Evolutionary conservation across 116 monocot species (phyloP).

Genomic region (Cymodocea nodosa): DNA sequence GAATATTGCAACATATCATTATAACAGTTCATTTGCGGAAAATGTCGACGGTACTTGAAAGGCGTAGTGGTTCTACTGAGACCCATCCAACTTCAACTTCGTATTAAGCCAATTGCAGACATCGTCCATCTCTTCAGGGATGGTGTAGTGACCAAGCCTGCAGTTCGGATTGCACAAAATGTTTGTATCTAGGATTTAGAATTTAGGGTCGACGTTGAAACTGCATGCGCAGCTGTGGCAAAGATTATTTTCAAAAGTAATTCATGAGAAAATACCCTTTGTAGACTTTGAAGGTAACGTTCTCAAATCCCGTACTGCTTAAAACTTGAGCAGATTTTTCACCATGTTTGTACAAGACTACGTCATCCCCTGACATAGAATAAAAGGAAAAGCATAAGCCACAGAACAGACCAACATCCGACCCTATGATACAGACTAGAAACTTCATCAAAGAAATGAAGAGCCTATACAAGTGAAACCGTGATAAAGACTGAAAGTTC

Average conservation of each 20-base stretch:
- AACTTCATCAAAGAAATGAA: too few relatives aligned
- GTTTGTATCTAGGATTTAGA: too few relatives aligned
- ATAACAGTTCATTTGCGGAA: neutral
- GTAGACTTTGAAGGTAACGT: constrained; percentile 50
- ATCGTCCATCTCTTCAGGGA: constrained; percentile 90
- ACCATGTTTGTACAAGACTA: constrained; percentile 59
- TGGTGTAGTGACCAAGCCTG: constrained; percentile 85
- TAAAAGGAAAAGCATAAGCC: neutral
- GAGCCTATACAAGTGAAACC: too few relatives aligned
- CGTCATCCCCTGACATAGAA: constrained; percentile 49
- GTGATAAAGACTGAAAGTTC: too few relatives aligned
- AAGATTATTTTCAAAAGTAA: too few relatives aligned
- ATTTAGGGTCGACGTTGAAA: too few relatives aligned
- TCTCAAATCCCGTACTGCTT: constrained; percentile 30
- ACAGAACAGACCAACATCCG: neutral
- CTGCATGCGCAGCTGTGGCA: too few relatives aligned
- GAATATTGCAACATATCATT: too few relatives aligned
- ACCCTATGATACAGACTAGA: too few relatives aligned
- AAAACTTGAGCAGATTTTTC: constrained; percentile 41
- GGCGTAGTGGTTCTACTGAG: neutral
- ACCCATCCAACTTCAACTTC: constrained; percentile 40
- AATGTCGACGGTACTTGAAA: neutral
- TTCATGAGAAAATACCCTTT: constrained; percentile 18
- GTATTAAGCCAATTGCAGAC: constrained; percentile 62
- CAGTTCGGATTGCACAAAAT: constrained; percentile 4